Percentiles rank a stretch among this genome's conserved stretches.
Conservation (phyloP, 176 grass and related monocot species). For the Stipa capillata region DNA sequence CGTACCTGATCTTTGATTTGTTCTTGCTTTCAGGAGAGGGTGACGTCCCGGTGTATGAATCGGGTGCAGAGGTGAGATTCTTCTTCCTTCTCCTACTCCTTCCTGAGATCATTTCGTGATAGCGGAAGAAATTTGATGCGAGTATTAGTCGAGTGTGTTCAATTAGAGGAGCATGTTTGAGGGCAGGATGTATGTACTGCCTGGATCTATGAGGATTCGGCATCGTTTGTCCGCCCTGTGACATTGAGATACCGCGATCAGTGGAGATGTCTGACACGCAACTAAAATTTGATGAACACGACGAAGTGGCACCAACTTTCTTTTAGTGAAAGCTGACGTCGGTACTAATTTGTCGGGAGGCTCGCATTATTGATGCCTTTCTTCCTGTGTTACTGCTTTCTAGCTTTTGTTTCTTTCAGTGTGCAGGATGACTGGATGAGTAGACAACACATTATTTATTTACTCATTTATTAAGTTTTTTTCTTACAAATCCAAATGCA, state of each 20-base stretch:
- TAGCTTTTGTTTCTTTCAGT: too few species aligned
- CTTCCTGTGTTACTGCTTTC: too few species aligned
- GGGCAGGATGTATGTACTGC: too few species aligned
- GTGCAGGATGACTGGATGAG: neutral
- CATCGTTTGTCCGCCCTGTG: neutral
- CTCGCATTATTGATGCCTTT: neutral
- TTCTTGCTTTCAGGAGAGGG: neutral
- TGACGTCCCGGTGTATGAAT: slow-evolving; percentile 15
- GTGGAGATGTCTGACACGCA: neutral
- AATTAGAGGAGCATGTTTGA: too few species aligned
- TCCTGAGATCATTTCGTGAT: neutral
- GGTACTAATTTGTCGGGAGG: neutral
- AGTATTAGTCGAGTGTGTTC: too few species aligned
- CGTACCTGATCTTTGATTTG: neutral
- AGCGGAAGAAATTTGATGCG: too few species aligned
- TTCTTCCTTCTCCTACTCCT: neutral
- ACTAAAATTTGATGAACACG: neutral
- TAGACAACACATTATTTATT: too few species aligned
- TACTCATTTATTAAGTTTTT: too few species aligned
- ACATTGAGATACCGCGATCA: neutral
- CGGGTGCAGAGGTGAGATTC: slow-evolving; percentile 20
- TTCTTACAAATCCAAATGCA: neutral
- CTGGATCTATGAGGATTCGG: too few species aligned
- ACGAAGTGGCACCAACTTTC: neutral
- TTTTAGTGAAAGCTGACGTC: neutral